Base-by-base conservation (phyloP, 768 basidiomycete species). In the Termitomyces sp. region DNA sequence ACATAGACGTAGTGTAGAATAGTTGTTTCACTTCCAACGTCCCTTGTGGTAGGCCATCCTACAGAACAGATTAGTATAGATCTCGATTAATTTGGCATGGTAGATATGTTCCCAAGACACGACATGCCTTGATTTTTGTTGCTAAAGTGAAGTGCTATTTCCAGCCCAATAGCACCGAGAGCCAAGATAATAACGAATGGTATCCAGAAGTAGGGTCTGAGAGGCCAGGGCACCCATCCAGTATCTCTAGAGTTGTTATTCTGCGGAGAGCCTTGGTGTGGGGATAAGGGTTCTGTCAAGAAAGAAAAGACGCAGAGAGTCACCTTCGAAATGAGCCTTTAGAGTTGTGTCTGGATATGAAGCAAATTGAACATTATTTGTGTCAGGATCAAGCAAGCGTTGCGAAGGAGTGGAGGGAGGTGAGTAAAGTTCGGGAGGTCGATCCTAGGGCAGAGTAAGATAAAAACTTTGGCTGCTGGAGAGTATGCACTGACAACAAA, bases 1-100 rank as follows among this genome's bases (percentile, higher is more conserved):
- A 82, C 81, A 61, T 81, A 82, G 47, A 77, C 77, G 60, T 81
- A 83, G 63, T 83, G 81, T 64, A 80, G 60, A 20, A 77, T 65
- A 16, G 69, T 69, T 16, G 66, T 62, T 23, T 70, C 63, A 29
- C 68, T 64, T 2, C 66, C 68, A 25, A 67, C 58, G 29, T 71
- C 62, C 13, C 69, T 68, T 42, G 61, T 64, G 0, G 76, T 73
- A 6, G 69, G 61, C 79, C 80, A 82, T 46, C 80, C 79, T 80
- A 57, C 1, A 18, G 41, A 12, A 53, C 29, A 33, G 3, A 45
- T n/a, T n/a, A n/a, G n/a, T 41, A 39, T 18, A 32, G 20, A 11
- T 3, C 12, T 33, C 12, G 5, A 22, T 31, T 12, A 35, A 41
- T 45, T 40, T 33, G 10, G 18, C 33, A 36, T 10, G 25, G 41